Percentiles rank a stretch among this genome's conserved stretches.
phyloP scores from a whole-genome alignment of 148 eudicot genomes.

The Rhododendron kiyosumense region DNA sequence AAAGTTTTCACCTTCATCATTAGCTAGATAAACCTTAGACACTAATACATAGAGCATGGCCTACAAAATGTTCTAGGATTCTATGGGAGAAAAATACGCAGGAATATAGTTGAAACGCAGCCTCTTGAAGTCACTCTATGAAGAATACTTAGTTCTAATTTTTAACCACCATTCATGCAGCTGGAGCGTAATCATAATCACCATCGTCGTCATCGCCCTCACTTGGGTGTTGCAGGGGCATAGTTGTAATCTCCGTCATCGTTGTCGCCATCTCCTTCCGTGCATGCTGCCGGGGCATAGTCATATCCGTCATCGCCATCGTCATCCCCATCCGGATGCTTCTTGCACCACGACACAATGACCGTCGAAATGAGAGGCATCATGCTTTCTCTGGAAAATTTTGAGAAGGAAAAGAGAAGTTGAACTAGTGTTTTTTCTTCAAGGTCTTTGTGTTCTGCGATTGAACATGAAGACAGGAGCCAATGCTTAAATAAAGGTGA shows the following conservation, averaged over 20 bases:
- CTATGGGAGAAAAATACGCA: too few species aligned
- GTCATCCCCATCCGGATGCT: not conserved
- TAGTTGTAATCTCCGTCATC: slow-evolving; percentile 16
- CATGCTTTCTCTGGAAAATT: not conserved
- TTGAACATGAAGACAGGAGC: not conserved
- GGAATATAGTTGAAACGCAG: too few species aligned
- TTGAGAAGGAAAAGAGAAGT: not conserved
- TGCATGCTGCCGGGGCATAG: slow-evolving; percentile 17
- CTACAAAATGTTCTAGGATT: too few species aligned
- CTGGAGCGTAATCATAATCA: too few species aligned
- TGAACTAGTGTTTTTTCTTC: not conserved
- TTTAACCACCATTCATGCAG: too few species aligned
- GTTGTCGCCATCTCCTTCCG: slow-evolving; percentile 8
- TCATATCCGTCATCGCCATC: slow-evolving; percentile 10
- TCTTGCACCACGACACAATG: slow-evolving; percentile 6
- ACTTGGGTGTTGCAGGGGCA: slow-evolving; percentile 16
- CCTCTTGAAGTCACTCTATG: too few species aligned
- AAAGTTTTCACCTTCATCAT: not conserved
- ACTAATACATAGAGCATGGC: too few species aligned
- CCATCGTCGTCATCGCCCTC: slow-evolving; percentile 17
- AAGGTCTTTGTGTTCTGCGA: not conserved
- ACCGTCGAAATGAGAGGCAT: slow-evolving; percentile 8
- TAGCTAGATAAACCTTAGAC: not conserved
- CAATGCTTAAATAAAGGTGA: not conserved
- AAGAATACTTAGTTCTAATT: too few species aligned